Base-by-base conservation (phyloP, 2,329 filamentous ascomycete species). In the Paraconiothyrium sp. region DNA sequence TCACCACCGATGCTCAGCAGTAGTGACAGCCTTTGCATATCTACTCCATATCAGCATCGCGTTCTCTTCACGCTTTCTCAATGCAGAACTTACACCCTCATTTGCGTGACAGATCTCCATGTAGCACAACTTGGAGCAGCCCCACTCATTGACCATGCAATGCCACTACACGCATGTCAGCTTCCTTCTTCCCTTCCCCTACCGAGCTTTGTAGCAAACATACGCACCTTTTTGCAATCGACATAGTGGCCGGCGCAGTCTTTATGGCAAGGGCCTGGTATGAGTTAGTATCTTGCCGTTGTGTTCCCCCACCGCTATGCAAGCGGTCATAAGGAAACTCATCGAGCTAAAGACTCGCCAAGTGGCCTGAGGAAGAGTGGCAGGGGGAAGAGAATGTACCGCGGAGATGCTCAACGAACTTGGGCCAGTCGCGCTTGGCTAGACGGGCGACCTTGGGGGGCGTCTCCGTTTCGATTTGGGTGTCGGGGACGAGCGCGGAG, bases 71-170 rank as follows among this genome's bases (percentile, higher is more conserved):
- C 27, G 4, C 24, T 34, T 2, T 32, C 46, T 49, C 41, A n/a
- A 44, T 20, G 20, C 11, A 47, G 5, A 4, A 49, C 46, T n/a
- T 24, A 46, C 43, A 22, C 11, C 3, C 43, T 20, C n/a, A 10
- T 46, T 16, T 7, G 14, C 14, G n/a, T 35, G 48, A 37, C 48
- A 51, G 10, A 20, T 51, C 13, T n/a, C 27, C 48, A 51, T 35
- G n/a, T 51, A 51, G 48, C 48, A 51, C 48, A 51, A 30, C 32
- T 51, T 37, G 48, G 48, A 51, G 48, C 48, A 51, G 14, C 48
- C 48, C 48, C 48, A 51, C 30, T 4, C 6, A 20, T 51, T 51
- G 16, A 51, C 30, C 6, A 32, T 30, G 35, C 48, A 51, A 30
- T 11, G 20, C 24, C 24, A 30, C 46, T 48, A 16, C 24, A 48